phyloP scores from a whole-genome alignment of 441 rosid genomes.

The Euphorbia celastroides region DNA sequence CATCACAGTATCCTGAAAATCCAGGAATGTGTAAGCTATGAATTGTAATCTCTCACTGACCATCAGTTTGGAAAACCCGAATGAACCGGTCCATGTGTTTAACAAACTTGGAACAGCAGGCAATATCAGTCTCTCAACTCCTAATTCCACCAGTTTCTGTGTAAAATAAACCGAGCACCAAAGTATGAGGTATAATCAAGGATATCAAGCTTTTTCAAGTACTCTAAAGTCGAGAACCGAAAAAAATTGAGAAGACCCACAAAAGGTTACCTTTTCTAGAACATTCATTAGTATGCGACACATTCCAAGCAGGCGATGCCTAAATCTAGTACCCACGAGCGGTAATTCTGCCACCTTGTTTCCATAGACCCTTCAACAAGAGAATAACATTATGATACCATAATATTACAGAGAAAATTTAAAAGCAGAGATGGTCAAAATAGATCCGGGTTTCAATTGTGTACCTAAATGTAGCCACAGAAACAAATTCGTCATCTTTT shows the following conservation, averaged over 20 bases:
- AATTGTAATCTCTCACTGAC: conserved; percentile 45
- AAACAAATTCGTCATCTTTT: conserved; percentile 57
- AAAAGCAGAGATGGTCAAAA: conserved; percentile 1
- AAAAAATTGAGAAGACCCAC: background rate
- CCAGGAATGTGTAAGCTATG: conserved; percentile 48
- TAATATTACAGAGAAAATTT: conserved; percentile 9
- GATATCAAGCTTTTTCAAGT: background rate
- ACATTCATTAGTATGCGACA: conserved; percentile 63
- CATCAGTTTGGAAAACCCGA: conserved; percentile 64
- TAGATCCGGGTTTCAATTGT: conserved; percentile 2
- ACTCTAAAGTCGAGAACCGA: too few species aligned
- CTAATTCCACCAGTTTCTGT: conserved; percentile 67
- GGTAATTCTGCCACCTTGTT: conserved; percentile 80
- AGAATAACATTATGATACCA: conserved; percentile 15
- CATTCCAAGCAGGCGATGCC: conserved; percentile 63
- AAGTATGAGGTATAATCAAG: too few species aligned
- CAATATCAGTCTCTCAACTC: conserved; percentile 64
- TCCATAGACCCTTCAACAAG: conserved; percentile 50
- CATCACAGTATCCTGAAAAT: conserved; percentile 62
- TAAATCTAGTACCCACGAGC: conserved; percentile 74
- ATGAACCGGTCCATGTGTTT: conserved; percentile 67
- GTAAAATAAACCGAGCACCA: conserved; percentile 12
- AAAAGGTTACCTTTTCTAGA: conserved; percentile 58
- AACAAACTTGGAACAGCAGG: conserved; percentile 70
- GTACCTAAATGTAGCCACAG: conserved; percentile 72